Evolutionary conservation across 2,329 filamentous ascomycete species (phyloP).

Genomic region (Stagonosporopsis rhizophila): DNA sequence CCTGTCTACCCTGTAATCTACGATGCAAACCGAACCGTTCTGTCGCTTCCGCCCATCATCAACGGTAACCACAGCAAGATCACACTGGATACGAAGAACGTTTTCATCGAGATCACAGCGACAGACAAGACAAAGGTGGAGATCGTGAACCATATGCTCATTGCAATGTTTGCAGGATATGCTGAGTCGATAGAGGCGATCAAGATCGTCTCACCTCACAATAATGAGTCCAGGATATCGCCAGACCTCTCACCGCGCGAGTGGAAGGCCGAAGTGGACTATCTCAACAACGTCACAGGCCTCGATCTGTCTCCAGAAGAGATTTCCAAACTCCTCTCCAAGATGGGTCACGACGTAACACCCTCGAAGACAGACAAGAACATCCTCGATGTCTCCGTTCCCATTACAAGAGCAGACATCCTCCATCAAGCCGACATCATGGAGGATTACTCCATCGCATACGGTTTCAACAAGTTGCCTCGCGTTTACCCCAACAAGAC

Average conservation of each 20-base stretch:
- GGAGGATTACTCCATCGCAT: constrained; percentile 96
- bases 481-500: constrained; percentile 85
- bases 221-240: constrained; percentile 79
- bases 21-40: constrained; percentile 84
- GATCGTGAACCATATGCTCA: constrained; percentile 93
- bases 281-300: constrained; percentile 92
- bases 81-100: constrained; percentile 84
- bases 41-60: constrained; percentile 96
- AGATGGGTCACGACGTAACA: constrained; percentile 86
- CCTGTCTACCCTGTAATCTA: constrained; percentile 96
- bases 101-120: constrained; percentile 97
- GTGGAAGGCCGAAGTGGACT: constrained; percentile 85
- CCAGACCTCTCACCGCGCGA: constrained; percentile 80
- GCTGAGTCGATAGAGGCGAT: constrained; percentile 94
- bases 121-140: constrained; percentile 96
- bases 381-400: constrained; percentile 81
- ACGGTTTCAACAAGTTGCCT: constrained; percentile 96
- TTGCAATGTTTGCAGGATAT: constrained; percentile 96
- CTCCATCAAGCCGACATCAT: constrained; percentile 98
- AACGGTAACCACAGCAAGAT: constrained; percentile 98
- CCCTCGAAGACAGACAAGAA: constrained; percentile 73
- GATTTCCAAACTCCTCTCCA: constrained; percentile 80
- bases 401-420: constrained; percentile 89
- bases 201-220: constrained; percentile 90
- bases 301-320: constrained; percentile 75